Evolutionary conservation across 2,329 filamentous ascomycete genomes (phyloP).

Genomic region (Sclerotiophoma versabilis): DNA sequence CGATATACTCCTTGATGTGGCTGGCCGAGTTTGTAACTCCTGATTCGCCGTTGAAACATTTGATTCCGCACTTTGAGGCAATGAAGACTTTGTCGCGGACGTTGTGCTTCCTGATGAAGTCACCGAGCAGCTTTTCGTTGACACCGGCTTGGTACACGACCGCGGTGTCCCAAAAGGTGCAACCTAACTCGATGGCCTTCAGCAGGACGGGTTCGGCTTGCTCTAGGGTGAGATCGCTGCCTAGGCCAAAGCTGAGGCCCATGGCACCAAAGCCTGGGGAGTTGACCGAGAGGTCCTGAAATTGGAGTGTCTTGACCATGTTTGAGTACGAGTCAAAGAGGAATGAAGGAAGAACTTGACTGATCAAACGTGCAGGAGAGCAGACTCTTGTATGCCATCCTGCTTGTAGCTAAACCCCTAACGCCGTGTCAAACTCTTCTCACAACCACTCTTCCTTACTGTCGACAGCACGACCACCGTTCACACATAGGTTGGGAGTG

Average conservation of each 20-base stretch:
- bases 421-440: neutral
- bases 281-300: constrained; percentile 50
- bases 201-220: constrained; percentile 60
- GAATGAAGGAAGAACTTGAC: neutral
- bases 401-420: neutral
- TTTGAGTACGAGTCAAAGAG: neutral
- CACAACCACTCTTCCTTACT: neutral
- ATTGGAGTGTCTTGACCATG: constrained; percentile 33
- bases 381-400: neutral
- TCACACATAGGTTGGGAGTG: neutral
- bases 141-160: constrained; percentile 32
- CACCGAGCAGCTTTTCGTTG: constrained; percentile 39
- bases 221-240: constrained; percentile 49
- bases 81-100: constrained; percentile 36
- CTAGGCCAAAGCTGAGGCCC: constrained; percentile 58
- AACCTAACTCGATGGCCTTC: constrained; percentile 58
- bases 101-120: constrained; percentile 38
- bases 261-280: constrained; percentile 64
- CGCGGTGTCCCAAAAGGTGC: constrained; percentile 60
- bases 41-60: constrained; percentile 47
- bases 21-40: constrained; percentile 48
- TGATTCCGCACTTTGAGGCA: constrained; percentile 37
- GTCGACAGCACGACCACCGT: neutral
- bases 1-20: constrained; percentile 49
- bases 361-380: neutral